Evolutionary conservation across 805 yeast species (phyloP).

Genomic region (Kuraishia ogatae): DNA sequence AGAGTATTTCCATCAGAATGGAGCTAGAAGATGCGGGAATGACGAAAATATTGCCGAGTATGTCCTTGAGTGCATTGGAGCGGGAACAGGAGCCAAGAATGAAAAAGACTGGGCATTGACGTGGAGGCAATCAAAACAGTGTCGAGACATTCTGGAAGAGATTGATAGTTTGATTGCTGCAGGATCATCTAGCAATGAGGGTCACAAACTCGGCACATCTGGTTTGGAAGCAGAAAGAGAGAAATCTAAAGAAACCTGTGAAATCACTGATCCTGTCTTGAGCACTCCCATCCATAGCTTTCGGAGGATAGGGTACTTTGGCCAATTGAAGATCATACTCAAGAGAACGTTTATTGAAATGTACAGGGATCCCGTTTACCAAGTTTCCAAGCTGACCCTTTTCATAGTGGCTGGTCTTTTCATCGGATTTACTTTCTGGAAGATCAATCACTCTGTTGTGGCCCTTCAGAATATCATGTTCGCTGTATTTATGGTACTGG

Average conservation of each 20-base stretch:
- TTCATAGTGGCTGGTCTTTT: slow-evolving; percentile 34
- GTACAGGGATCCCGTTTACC: slow-evolving; percentile 41
- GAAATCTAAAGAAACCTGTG: background rate
- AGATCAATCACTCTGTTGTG: slow-evolving; percentile 38
- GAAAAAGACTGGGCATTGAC: slow-evolving; percentile 23
- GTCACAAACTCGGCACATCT: background rate
- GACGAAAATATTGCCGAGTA: slow-evolving; percentile 35
- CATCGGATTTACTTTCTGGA: slow-evolving; percentile 52
- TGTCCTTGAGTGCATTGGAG: slow-evolving; percentile 36
- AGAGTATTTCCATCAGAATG: slow-evolving; percentile 27
- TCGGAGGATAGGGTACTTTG: slow-evolving; percentile 24
- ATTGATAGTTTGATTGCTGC: background rate
- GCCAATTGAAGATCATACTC: slow-evolving; percentile 26
- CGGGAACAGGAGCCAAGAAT: slow-evolving; percentile 33
- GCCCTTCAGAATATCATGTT: slow-evolving; percentile 53
- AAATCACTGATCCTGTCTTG: background rate
- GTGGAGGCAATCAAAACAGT: slow-evolving; percentile 14
- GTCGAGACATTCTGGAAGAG: background rate
- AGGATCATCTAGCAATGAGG: background rate
- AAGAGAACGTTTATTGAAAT: slow-evolving; percentile 30
- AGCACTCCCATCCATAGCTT: slow-evolving; percentile 23
- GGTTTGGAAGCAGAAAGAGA: background rate
- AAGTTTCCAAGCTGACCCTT: slow-evolving; percentile 38
- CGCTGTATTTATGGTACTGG: slow-evolving; percentile 45
- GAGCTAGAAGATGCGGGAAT: slow-evolving; percentile 29